A percentile compares a stretch with the other conserved stretches of the same genome.
Conservation (phyloP, 768 basidiomycete species). For the Leucocoprinus birnbaumii region DNA sequence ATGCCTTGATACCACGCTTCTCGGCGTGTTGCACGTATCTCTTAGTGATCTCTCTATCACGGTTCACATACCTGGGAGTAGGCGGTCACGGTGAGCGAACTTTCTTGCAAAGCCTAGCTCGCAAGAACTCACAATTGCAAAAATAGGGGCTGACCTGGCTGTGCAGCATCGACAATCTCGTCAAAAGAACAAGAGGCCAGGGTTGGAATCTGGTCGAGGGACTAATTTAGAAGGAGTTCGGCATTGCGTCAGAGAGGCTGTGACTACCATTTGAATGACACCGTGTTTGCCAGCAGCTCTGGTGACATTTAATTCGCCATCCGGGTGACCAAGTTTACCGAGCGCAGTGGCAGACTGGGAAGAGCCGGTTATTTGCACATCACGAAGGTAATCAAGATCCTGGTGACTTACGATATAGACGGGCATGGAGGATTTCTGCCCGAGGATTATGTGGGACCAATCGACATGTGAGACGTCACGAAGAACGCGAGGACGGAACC, state of each 20-base stretch:
- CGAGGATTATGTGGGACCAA: slow-evolving; percentile 80
- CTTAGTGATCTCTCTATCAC: slow-evolving; percentile 81
- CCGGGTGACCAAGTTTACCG: slow-evolving; percentile 95
- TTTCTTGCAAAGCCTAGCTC: background rate
- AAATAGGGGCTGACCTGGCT: slow-evolving; percentile 78
- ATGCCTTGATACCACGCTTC: slow-evolving; percentile 82
- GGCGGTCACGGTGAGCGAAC: background rate
- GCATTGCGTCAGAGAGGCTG: background rate
- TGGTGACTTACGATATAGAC: slow-evolving; percentile 43
- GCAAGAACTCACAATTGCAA: slow-evolving; percentile 64
- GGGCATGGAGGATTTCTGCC: slow-evolving; percentile 72
- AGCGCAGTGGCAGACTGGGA: slow-evolving; percentile 71
- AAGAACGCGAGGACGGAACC: slow-evolving; percentile 90
- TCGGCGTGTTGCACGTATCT: slow-evolving; percentile 90
- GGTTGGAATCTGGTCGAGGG: slow-evolving; percentile 74
- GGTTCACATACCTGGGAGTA: slow-evolving; percentile 77
- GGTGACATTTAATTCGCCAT: slow-evolving; percentile 91
- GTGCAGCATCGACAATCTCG: slow-evolving; percentile 83
- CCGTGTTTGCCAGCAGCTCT: slow-evolving; percentile 75
- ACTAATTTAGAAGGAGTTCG: no score
- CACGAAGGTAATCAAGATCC: slow-evolving; percentile 1
- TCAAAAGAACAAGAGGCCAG: slow-evolving; percentile 95
- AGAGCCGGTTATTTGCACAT: background rate
- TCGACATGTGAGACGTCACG: slow-evolving; percentile 86
- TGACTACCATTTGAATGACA: slow-evolving; percentile 46